These are phyloP conservation scores for Backusella parvicylindrica DNA, from an alignment of 192 early-diverging fungal species.

Conservation along the genomic window DNA sequence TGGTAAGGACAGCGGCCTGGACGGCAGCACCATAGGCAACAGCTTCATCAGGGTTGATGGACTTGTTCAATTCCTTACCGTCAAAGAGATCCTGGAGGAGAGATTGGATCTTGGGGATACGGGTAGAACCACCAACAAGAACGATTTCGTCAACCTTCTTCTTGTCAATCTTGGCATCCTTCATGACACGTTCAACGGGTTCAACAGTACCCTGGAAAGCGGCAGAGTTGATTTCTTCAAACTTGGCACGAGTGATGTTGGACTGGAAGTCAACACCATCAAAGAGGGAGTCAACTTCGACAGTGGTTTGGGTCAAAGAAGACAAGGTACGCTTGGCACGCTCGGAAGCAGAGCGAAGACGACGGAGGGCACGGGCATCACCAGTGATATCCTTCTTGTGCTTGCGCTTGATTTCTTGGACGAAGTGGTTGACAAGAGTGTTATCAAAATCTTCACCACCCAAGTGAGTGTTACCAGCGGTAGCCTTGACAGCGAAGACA, in stretches of 20 bases:
- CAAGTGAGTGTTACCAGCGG: slow-evolving; percentile 95
- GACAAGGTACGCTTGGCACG: slow-evolving; percentile 76
- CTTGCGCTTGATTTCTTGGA: slow-evolving; percentile 74
- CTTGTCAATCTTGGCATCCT: slow-evolving; percentile 77
- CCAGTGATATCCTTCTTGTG: slow-evolving; percentile 69
- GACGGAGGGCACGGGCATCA: slow-evolving; percentile 70
- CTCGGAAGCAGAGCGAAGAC: slow-evolving; percentile 73
- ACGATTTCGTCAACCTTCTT: slow-evolving; percentile 85
- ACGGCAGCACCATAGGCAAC: slow-evolving; percentile 99
- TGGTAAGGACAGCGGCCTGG: slow-evolving; percentile 94
- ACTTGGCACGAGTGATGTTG: slow-evolving; percentile 79
- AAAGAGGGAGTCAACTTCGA: slow-evolving; percentile 76
- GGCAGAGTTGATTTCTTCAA: slow-evolving; percentile 69
- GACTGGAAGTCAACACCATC: slow-evolving; percentile 71
- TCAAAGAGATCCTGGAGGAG: slow-evolving; percentile 95
- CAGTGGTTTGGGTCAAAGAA: slow-evolving; percentile 64
- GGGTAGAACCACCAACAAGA: slow-evolving; percentile 95
- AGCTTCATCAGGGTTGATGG: slow-evolving; percentile 97
- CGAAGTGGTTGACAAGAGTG: slow-evolving; percentile 90
- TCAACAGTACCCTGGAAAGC: slow-evolving; percentile 68
- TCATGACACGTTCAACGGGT: slow-evolving; percentile 68
- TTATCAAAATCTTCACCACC: slow-evolving; percentile 99
- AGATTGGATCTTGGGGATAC: slow-evolving; percentile 96
- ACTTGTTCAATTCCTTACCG: slow-evolving; percentile 99
- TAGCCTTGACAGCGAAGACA: slow-evolving; percentile 94